Percentiles rank a stretch among this genome's conserved stretches.
phyloP scores from a whole-genome alignment of 2,329 filamentous ascomycete genomes.

The Cadophora gregata region DNA sequence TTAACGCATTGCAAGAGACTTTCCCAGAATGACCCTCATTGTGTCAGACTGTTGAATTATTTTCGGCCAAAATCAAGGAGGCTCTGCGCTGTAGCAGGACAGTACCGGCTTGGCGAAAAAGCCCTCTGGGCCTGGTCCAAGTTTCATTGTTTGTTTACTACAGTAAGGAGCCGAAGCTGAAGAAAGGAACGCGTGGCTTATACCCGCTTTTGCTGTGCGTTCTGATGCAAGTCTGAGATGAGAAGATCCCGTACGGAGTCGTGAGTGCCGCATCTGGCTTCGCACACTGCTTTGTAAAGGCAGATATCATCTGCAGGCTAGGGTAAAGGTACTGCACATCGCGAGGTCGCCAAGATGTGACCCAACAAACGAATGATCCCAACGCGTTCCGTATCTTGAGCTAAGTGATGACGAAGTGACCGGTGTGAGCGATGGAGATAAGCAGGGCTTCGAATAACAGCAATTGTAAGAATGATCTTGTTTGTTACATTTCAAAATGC shows the following conservation, averaged over 20 bases:
- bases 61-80: constrained; percentile 20
- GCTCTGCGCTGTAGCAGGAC: constrained; percentile 26
- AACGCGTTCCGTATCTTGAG: neutral
- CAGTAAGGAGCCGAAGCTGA: neutral
- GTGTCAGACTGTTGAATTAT: neutral
- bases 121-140: constrained; percentile 7
- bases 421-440: neutral
- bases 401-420: neutral
- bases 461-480: neutral
- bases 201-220: neutral
- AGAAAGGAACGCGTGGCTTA: neutral
- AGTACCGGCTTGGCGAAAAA: constrained; percentile 11
- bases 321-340: neutral
- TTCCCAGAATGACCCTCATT: constrained; percentile 2
- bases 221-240: neutral
- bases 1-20: constrained; percentile 23
- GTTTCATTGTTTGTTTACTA: neutral
- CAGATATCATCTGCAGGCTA: neutral
- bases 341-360: neutral
- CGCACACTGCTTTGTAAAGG: neutral
- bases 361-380: neutral
- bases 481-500: neutral
- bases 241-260: too few relatives aligned
- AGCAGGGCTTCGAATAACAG: neutral
- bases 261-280: neutral